Percentiles rank a stretch among this genome's conserved stretches.
Evolutionary conservation across 2,329 filamentous ascomycete genomes (phyloP).

Genomic region (Penicillium expansum): DNA sequence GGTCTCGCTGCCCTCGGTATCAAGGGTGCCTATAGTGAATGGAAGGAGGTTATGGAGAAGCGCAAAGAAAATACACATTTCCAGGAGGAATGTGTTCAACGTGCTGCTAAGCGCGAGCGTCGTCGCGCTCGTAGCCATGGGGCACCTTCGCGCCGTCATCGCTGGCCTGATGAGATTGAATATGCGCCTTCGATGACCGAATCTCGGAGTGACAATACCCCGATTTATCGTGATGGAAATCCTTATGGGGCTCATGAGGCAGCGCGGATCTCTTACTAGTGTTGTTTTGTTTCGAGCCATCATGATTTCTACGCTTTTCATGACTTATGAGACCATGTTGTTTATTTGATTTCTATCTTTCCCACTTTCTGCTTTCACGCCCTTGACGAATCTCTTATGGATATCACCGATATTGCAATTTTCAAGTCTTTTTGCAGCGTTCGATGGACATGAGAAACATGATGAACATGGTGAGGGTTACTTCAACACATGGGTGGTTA

Average conservation of each 20-base stretch:
- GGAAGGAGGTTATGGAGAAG: constrained; percentile 66
- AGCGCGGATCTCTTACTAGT: constrained; percentile 21
- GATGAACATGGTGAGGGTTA: background rate
- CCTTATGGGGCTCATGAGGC: constrained; percentile 14
- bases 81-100: constrained; percentile 46
- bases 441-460: background rate
- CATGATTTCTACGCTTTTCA: background rate
- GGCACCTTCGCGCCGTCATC: constrained; percentile 5
- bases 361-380: background rate
- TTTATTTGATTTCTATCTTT: background rate
- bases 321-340: constrained; percentile 12
- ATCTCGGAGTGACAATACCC: background rate
- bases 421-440: background rate
- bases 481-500: background rate
- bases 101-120: constrained; percentile 50
- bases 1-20: constrained; percentile 67
- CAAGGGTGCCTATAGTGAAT: constrained; percentile 64
- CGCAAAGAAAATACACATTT: constrained; percentile 57
- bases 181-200: constrained; percentile 8
- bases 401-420: background rate
- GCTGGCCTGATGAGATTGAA: constrained; percentile 36
- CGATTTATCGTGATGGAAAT: constrained; percentile 16
- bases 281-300: background rate
- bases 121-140: constrained; percentile 27
- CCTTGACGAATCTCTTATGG: background rate